Evolutionary conservation across 257 asterid genomes (phyloP).

Genomic region (Lithospermum erythrorhizon): DNA sequence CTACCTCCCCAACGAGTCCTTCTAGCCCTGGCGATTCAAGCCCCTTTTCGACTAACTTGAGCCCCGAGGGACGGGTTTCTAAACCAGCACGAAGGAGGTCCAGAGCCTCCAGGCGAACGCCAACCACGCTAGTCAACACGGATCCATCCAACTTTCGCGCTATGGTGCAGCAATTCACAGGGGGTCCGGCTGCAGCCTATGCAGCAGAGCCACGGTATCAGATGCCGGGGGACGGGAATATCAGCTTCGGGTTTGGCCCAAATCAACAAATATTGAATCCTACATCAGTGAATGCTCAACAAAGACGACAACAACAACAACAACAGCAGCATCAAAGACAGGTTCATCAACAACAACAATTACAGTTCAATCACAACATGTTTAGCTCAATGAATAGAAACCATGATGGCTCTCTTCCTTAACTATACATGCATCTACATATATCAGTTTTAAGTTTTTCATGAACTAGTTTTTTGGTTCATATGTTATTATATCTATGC

Average conservation of each 20-base stretch:
- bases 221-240: neutral
- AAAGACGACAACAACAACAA: neutral
- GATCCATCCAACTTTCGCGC: constrained; percentile 20
- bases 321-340: constrained; percentile 1
- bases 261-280: neutral
- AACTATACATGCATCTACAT: neutral
- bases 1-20: neutral
- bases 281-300: neutral
- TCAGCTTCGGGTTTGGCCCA: neutral
- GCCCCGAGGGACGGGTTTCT: neutral
- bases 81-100: constrained; percentile 15
- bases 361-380: neutral
- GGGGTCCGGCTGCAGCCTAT: constrained; percentile 26
- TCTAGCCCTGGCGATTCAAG: neutral
- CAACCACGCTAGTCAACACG: constrained; percentile 18
- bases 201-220: neutral
- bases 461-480: neutral
- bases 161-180: constrained; percentile 47
- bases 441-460: neutral
- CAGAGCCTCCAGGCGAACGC: constrained; percentile 21
- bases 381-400: neutral
- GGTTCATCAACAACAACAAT: constrained; percentile 1
- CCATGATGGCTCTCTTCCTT: neutral
- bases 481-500: neutral
- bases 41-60: constrained; percentile 4